Evolutionary conservation across 371 early-diverging fungal species (phyloP).

Genomic region (Lichtheimia hyalospora): DNA sequence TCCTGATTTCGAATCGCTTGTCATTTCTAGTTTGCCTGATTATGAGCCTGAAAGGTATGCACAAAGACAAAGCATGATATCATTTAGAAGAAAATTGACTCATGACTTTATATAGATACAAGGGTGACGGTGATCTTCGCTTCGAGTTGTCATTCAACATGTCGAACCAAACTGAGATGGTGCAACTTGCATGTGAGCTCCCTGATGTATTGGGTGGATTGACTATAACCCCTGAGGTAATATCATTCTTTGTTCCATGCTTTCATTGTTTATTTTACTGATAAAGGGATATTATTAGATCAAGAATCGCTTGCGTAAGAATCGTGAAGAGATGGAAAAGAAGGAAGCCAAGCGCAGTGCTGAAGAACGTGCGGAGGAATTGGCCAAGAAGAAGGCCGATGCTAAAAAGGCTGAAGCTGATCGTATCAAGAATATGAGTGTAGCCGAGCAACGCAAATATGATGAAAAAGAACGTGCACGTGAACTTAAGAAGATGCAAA

Average conservation of each 20-base stretch:
- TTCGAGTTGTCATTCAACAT: slow-evolving; percentile 8
- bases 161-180: slow-evolving; percentile 9
- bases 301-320: slow-evolving; percentile 37
- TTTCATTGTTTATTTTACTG: background rate
- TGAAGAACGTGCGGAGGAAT: slow-evolving; percentile 53
- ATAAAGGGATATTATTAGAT: slow-evolving; percentile 12
- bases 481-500: slow-evolving; percentile 60
- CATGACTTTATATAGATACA: slow-evolving; percentile 14
- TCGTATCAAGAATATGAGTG: slow-evolving; percentile 57
- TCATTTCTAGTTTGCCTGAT: slow-evolving; percentile 49
- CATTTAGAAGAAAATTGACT: background rate
- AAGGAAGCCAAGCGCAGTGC: slow-evolving; percentile 46
- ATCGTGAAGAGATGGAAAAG: slow-evolving; percentile 49
- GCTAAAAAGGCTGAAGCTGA: slow-evolving; percentile 73
- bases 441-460: slow-evolving; percentile 74
- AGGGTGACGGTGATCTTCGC: slow-evolving; percentile 17
- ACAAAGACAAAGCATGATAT: slow-evolving; percentile 22
- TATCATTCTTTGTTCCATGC: background rate
- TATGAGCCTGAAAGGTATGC: slow-evolving; percentile 43
- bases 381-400: slow-evolving; percentile 50
- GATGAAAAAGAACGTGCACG: slow-evolving; percentile 73
- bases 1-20: slow-evolving; percentile 34
- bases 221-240: slow-evolving; percentile 28
- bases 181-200: slow-evolving; percentile 34
- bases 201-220: slow-evolving; percentile 31